Evolutionary conservation across 75 land plant species (phyloP).

Genomic region (Selaginella tamariscina): DNA sequence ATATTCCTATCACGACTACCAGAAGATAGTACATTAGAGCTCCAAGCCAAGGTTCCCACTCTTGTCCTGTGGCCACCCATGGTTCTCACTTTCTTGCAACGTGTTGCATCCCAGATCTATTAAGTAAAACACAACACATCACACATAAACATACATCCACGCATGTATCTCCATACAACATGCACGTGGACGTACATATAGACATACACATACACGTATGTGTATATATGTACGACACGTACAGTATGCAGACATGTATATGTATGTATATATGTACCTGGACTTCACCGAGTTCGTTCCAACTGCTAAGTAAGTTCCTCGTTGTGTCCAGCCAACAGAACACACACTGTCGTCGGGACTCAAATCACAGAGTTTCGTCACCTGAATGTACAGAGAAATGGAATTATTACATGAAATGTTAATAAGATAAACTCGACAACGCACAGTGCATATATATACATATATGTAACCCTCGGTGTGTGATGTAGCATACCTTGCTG

Average conservation of each 20-base stretch:
- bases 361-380: slow-evolving; percentile 74
- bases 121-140: slow-evolving; percentile 2
- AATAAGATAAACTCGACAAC: no score
- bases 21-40: slow-evolving; percentile 59
- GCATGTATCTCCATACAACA: no score
- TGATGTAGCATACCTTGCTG: slow-evolving; percentile 83
- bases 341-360: slow-evolving; percentile 64
- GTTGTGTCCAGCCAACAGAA: slow-evolving; percentile 71
- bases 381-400: slow-evolving; percentile 28
- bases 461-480: no score
- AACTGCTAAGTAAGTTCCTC: slow-evolving; percentile 65
- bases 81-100: slow-evolving; percentile 55
- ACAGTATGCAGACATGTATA: no score
- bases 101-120: slow-evolving; percentile 83
- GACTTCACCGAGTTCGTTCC: slow-evolving; percentile 64
- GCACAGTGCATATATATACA: no score
- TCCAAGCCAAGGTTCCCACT: slow-evolving; percentile 79
- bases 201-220: no score
- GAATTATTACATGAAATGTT: no score
- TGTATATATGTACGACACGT: no score
- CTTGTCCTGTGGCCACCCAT: slow-evolving; percentile 74
- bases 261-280: slow-evolving; percentile 48
- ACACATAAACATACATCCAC: not conserved
- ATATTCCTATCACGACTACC: slow-evolving; percentile 70
- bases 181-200: no score